A percentile compares a stretch with the other conserved stretches of the same genome.
phyloP scores from a whole-genome alignment of 2,329 filamentous ascomycete genomes.

The Penicillium palitans region DNA sequence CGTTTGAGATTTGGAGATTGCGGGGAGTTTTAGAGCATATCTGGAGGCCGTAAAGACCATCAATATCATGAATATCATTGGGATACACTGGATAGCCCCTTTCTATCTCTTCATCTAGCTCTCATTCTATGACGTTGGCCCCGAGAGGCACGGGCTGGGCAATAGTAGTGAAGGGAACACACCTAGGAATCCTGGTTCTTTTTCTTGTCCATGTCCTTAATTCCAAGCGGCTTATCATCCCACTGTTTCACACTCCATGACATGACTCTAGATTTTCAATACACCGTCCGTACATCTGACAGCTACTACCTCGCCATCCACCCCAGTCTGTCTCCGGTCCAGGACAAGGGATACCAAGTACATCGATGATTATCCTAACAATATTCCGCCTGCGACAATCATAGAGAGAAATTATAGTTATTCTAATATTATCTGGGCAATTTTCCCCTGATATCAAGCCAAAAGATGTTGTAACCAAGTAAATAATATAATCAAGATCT shows the following conservation, averaged over 20 bases:
- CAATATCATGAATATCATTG: not conserved
- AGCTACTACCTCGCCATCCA: not conserved
- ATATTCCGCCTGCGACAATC: slow-evolving; percentile 10
- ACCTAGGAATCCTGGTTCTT: slow-evolving; percentile 8
- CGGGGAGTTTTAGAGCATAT: not conserved
- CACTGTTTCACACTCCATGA: slow-evolving; percentile 22
- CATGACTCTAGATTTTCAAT: slow-evolving; percentile 28
- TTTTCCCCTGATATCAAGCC: slow-evolving; percentile 16
- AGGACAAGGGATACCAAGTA: slow-evolving; percentile 25
- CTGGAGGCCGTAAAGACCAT: not conserved
- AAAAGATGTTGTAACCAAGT: slow-evolving; percentile 13
- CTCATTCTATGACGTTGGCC: slow-evolving; percentile 5
- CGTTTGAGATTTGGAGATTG: slow-evolving; percentile 1
- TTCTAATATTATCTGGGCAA: slow-evolving; percentile 30
- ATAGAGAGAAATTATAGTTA: slow-evolving; percentile 25
- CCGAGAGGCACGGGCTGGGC: slow-evolving; percentile 25
- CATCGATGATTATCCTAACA: slow-evolving; percentile 16
- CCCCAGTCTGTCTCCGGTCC: slow-evolving; percentile 17
- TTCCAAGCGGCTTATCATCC: not conserved
- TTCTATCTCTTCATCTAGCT: not conserved
- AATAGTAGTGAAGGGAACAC: slow-evolving; percentile 27
- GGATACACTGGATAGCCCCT: not conserved
- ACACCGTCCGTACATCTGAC: slow-evolving; percentile 14
- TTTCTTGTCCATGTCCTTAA: not conserved
- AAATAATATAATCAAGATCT: not conserved